Base-by-base conservation (phyloP, 148 eudicot genomes). In the Polygonum maritimum region DNA sequence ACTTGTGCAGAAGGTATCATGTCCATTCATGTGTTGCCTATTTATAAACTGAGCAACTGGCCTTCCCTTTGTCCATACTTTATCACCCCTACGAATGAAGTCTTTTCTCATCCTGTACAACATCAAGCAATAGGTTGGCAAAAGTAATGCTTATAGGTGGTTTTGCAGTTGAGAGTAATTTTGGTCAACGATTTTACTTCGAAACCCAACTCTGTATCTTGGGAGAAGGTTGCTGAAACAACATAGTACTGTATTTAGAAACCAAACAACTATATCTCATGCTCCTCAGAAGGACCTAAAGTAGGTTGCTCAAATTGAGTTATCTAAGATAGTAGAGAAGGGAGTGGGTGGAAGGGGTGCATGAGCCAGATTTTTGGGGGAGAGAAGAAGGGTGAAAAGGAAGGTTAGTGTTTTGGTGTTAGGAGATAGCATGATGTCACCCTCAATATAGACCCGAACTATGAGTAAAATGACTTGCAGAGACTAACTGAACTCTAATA, bases 1-100 rank as follows among this genome's bases (percentile, higher is more conserved):
- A 88, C 58, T 81, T 95, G 86, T 95, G 99, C 76, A 85, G 85
- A 83, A 95, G 96, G 97, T 92, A 89, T 71, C 38, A 41, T 71
- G 48, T 45, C 22, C 65, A 21, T 52, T 41, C 22, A 54, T 41
- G n/a, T 35, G 13, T 72, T 72, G 21, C 19, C 51, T 67, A 67
- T 36, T 36, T 36, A 62, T 31, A 16, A 2, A 26, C 36, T 14
- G 44, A 67, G 71, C 71, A 36, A 16, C 45, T 67, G 9, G 8
- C 57, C n/a, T n/a, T 51, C 57, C 3, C 57, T 16, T n/a, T 49
- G 4, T 49, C 54, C 7, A 44, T 44, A 13, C 54, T 48, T 14
- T 48, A 48, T 48, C 52, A 48, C 52, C 52, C 52, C 52, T 48
- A 26, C 52, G 3, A 48, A 48, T 48, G 11, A 48, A 6, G 12